These are phyloP conservation scores for Ophiocordyceps australis DNA, from an alignment of 2,329 filamentous ascomycete species.

Conservation along the genomic window DNA sequence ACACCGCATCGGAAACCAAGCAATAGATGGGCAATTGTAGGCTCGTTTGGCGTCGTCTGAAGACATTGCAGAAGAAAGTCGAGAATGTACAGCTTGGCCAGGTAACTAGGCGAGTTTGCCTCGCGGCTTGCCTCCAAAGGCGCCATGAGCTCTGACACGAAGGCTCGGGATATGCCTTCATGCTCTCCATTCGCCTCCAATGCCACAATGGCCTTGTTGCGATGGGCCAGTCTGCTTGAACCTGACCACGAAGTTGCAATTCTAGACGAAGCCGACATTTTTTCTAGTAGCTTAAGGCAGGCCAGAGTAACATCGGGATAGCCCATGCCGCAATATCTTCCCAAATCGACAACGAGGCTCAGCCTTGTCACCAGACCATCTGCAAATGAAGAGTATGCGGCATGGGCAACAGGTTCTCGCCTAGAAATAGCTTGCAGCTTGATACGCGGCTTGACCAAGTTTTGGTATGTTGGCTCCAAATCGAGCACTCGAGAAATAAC, in stretches of 20 bases:
- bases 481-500: slow-evolving; percentile 71
- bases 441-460: slow-evolving; percentile 68
- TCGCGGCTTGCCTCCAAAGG: slow-evolving; percentile 57
- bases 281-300: slow-evolving; percentile 69
- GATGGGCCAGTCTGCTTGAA: slow-evolving; percentile 41
- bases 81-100: slow-evolving; percentile 69
- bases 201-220: slow-evolving; percentile 77
- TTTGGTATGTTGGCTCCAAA: slow-evolving; percentile 77
- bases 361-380: slow-evolving; percentile 77
- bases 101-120: slow-evolving; percentile 51
- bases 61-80: slow-evolving; percentile 75
- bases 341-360: slow-evolving; percentile 61
- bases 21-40: slow-evolving; percentile 78
- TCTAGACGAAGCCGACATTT: slow-evolving; percentile 67
- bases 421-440: slow-evolving; percentile 44
- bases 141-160: slow-evolving; percentile 50
- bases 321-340: slow-evolving; percentile 70
- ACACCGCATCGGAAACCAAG: slow-evolving; percentile 72
- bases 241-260: slow-evolving; percentile 53
- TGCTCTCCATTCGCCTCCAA: slow-evolving; percentile 67
- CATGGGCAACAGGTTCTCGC: slow-evolving; percentile 40
- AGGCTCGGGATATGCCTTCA: slow-evolving; percentile 58
- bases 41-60: slow-evolving; percentile 52
- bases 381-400: slow-evolving; percentile 75
- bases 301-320: slow-evolving; percentile 66